Conservation (phyloP, 306 rosid species). For the Lotus japonicus region DNA sequence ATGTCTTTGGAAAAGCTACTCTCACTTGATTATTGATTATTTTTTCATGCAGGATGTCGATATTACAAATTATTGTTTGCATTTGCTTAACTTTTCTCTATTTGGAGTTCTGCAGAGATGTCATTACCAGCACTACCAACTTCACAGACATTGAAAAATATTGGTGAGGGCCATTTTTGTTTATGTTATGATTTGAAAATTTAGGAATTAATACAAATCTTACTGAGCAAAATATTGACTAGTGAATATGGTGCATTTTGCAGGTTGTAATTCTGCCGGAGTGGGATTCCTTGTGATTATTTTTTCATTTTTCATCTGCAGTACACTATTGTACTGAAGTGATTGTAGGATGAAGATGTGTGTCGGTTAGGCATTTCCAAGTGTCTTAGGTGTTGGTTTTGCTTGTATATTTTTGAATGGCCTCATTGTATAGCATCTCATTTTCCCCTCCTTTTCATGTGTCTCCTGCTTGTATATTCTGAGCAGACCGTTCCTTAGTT, state of each 20-base stretch:
- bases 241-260: slow-evolving; percentile 29
- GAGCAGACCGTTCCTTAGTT: slow-evolving; percentile 13
- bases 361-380: slow-evolving; percentile 31
- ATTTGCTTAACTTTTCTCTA: background rate
- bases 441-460: background rate
- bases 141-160: slow-evolving; percentile 70
- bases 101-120: slow-evolving; percentile 69
- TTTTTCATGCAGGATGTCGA: background rate
- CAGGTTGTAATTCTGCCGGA: slow-evolving; percentile 65
- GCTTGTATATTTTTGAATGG: slow-evolving; percentile 49
- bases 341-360: slow-evolving; percentile 39
- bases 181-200: background rate
- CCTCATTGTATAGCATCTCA: slow-evolving; percentile 45
- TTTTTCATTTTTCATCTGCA: slow-evolving; percentile 67
- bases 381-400: slow-evolving; percentile 36
- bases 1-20: slow-evolving; percentile 20
- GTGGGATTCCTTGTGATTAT: slow-evolving; percentile 43
- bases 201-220: background rate
- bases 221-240: slow-evolving; percentile 12
- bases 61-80: slow-evolving; percentile 6
- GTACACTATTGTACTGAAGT: slow-evolving; percentile 47
- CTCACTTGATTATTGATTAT: background rate
- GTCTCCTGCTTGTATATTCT: slow-evolving; percentile 25
- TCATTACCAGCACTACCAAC: slow-evolving; percentile 93
- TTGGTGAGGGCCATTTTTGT: slow-evolving; percentile 49